These are phyloP conservation scores for Cladosporium sp. DNA, from an alignment of 2,329 filamentous ascomycete genomes.

Conservation along the genomic window DNA sequence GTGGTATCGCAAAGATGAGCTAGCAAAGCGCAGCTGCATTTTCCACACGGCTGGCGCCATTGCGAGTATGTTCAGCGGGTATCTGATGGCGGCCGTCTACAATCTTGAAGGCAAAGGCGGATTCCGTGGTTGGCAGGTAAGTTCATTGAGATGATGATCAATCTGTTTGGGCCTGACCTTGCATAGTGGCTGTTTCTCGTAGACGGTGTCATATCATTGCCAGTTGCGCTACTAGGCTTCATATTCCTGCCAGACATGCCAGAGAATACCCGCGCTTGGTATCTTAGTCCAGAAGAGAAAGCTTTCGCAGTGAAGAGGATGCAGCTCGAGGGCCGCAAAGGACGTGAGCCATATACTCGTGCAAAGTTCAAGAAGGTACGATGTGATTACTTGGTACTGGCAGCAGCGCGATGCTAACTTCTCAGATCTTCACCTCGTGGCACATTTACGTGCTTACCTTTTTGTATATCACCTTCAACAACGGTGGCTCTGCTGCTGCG, in stretches of 20 bases:
- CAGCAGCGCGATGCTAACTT: too few relatives aligned
- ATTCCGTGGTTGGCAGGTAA: constrained; percentile 48
- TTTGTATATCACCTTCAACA: constrained; percentile 62
- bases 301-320: constrained; percentile 46
- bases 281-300: constrained; percentile 22
- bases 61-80: constrained; percentile 9
- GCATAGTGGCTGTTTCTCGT: constrained; percentile 1
- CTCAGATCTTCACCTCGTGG: constrained; percentile 57
- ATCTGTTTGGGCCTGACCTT: not conserved
- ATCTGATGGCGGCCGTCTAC: constrained; percentile 15
- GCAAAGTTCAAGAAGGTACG: constrained; percentile 36
- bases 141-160: constrained; percentile 22
- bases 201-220: constrained; percentile 1
- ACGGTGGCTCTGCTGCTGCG: constrained; percentile 49
- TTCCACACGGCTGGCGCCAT: constrained; percentile 21
- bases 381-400: too few relatives aligned
- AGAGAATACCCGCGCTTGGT: not conserved
- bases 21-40: constrained; percentile 36
- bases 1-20: constrained; percentile 37
- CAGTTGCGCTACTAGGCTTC: not conserved
- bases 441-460: constrained; percentile 58
- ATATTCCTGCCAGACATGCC: constrained; percentile 4
- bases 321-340: constrained; percentile 45
- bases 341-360: constrained; percentile 40
- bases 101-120: constrained; percentile 29